Percentiles rank a stretch among this genome's conserved stretches.
phyloP scores from a whole-genome alignment of 306 rosid species.

The Trifolium repens region DNA sequence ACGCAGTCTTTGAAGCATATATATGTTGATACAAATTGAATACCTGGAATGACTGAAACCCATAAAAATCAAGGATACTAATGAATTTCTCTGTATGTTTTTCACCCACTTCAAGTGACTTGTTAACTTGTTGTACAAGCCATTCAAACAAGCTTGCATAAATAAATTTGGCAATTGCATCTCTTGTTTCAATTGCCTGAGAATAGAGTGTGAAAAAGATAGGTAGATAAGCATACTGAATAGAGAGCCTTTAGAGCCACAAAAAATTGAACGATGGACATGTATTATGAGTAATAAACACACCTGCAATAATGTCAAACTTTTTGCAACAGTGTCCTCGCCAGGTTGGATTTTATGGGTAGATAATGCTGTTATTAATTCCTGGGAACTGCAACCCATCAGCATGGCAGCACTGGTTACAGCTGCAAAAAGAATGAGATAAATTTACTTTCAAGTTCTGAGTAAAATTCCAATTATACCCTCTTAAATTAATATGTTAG shows the following conservation, averaged over 20 bases:
- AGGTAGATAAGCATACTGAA: background rate
- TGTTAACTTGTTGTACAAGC: slow-evolving; percentile 82
- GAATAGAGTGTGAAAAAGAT: slow-evolving; percentile 36
- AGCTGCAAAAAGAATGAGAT: slow-evolving; percentile 61
- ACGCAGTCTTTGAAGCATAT: slow-evolving; percentile 27
- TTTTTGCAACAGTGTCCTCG: slow-evolving; percentile 51
- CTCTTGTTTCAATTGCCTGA: slow-evolving; percentile 81
- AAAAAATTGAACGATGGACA: slow-evolving; percentile 33
- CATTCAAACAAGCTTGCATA: slow-evolving; percentile 86
- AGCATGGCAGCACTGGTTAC: slow-evolving; percentile 67
- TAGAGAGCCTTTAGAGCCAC: slow-evolving; percentile 34
- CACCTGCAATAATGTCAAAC: slow-evolving; percentile 76
- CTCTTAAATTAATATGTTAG: slow-evolving; percentile 15
- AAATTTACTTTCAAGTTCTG: slow-evolving; percentile 17
- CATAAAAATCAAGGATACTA: slow-evolving; percentile 78
- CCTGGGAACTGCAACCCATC: slow-evolving; percentile 84
- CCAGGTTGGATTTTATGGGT: slow-evolving; percentile 52
- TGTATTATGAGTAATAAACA: slow-evolving; percentile 31
- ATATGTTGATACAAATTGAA: slow-evolving; percentile 32
- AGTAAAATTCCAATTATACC: slow-evolving; percentile 27
- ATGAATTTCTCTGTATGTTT: slow-evolving; percentile 64
- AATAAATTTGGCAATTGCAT: slow-evolving; percentile 78
- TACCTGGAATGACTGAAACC: slow-evolving; percentile 92
- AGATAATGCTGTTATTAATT: slow-evolving; percentile 64
- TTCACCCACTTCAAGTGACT: slow-evolving; percentile 67